These are phyloP conservation scores for Fomitopsis serialis DNA, from an alignment of 768 basidiomycete genomes.

Conservation along the genomic window DNA sequence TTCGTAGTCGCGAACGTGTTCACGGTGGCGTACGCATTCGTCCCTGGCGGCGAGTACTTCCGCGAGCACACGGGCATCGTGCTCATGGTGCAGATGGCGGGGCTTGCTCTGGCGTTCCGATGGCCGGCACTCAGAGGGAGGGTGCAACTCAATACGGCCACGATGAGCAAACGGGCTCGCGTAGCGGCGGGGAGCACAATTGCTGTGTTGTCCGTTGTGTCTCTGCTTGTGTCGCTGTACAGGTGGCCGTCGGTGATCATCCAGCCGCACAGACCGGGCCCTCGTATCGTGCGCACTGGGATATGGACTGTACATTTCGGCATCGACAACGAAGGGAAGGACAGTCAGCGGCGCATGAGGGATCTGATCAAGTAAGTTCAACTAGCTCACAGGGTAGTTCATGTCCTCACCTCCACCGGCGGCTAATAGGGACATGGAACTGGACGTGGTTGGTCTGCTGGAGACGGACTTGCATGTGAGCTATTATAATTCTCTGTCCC, in stretches of 20 bases:
- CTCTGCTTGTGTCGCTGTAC: constrained; percentile 50
- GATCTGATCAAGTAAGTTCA: constrained; percentile 36
- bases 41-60: constrained; percentile 71
- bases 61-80: constrained; percentile 77
- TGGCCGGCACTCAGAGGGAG: constrained; percentile 24
- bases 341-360: constrained; percentile 65
- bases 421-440: constrained; percentile 77
- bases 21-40: constrained; percentile 89
- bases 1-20: constrained; percentile 68
- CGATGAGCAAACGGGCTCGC: constrained; percentile 5
- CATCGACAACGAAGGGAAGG: constrained; percentile 64
- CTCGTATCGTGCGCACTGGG: constrained; percentile 70
- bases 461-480: constrained; percentile 84
- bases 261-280: constrained; percentile 54
- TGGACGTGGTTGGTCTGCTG: constrained; percentile 80
- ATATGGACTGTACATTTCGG: constrained; percentile 96
- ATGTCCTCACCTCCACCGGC: neutral
- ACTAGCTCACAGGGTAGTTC: neutral
- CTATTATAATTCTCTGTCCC: constrained; percentile 4
- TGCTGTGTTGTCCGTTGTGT: constrained; percentile 22
- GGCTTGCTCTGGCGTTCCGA: constrained; percentile 43
- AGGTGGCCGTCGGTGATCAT: constrained; percentile 45
- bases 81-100: constrained; percentile 44
- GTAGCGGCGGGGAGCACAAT: constrained; percentile 13
- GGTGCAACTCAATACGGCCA: neutral